phyloP scores from a whole-genome alignment of 2,329 filamentous ascomycete genomes.

The Fusarium dlaminii region DNA sequence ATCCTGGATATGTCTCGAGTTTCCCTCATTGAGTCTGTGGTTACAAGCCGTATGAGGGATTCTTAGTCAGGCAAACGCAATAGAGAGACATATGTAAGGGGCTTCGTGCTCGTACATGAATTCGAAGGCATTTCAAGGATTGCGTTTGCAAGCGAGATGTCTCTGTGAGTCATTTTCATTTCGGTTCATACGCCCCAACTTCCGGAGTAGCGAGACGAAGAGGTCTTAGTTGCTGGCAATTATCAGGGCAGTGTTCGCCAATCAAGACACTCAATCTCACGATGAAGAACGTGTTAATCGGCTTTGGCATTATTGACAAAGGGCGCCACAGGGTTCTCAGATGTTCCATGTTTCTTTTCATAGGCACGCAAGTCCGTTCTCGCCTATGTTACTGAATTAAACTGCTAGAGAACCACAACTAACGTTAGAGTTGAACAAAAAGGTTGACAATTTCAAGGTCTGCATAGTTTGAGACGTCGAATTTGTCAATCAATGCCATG shows the following conservation, averaged over 20 bases:
- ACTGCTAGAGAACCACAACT: no score
- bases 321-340: not conserved
- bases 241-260: not conserved
- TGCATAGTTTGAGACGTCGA: not conserved
- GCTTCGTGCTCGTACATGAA: not conserved
- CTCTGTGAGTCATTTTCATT: not conserved
- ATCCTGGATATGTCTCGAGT: not conserved
- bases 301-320: not conserved
- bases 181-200: not conserved
- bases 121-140: not conserved
- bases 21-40: not conserved
- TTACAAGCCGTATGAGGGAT: not conserved
- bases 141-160: not conserved
- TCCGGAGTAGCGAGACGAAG: not conserved
- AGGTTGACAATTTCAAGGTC: not conserved
- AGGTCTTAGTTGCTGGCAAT: not conserved
- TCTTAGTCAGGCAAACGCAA: not conserved
- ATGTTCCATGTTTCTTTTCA: slow-evolving; percentile 6
- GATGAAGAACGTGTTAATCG: not conserved
- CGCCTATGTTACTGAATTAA: not conserved
- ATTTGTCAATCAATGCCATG: not conserved
- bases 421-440: not conserved
- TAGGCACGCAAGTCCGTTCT: not conserved
- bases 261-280: not conserved
- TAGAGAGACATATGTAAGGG: not conserved